Evolutionary conservation across 83 land plant genomes (phyloP), one percentile per base, ranked within the genome.

Genomic region (Picea abies): DNA sequence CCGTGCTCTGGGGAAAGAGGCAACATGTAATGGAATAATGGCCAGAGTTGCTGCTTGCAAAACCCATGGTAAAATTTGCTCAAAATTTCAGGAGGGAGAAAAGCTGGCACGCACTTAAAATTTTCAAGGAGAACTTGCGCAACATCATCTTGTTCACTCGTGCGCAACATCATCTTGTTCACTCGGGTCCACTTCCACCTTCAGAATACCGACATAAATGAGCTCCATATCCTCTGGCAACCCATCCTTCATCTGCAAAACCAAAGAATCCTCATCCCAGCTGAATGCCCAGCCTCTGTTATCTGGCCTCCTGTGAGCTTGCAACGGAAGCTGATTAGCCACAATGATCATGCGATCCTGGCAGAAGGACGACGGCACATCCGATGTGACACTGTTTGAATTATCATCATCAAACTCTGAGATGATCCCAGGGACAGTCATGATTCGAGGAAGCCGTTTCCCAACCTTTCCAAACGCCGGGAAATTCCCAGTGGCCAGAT

Each of bases 31-130:
- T 92, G 94, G 63, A 92, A 92, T 11, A 92, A 84, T 23, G 92
- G 94, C 94, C 94, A 92, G 6, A 92, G 83, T 29, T 88, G 86
- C 79, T 92, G 89, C 89, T 92, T 92, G 67, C 94, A 92, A 81
- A 92, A 92, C 10, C 94, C 91, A 79, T 87, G 85, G 72, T 92
- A 92, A 68, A 84, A 92, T 80, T 83, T 88, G 10, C 76, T 81
- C 44, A 82, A 85, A 60, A 92, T 72, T 7, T 90, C 94, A 71
- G 75, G 84, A 16, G 88, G 85, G 3, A 92, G 72, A 76, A 90
- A 92, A 23, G 94, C 88, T 10, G 94, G 92, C 2, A 92, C 85
- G 75, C 94, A 92, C 23, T 84, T 85, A 81, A 83, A 88, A 41
- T 90, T 85, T 5, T 90, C 88, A 12, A 85, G 82, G 47, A 92